Conservation (phyloP, 257 asterid species). For the Ballota nigra region DNA sequence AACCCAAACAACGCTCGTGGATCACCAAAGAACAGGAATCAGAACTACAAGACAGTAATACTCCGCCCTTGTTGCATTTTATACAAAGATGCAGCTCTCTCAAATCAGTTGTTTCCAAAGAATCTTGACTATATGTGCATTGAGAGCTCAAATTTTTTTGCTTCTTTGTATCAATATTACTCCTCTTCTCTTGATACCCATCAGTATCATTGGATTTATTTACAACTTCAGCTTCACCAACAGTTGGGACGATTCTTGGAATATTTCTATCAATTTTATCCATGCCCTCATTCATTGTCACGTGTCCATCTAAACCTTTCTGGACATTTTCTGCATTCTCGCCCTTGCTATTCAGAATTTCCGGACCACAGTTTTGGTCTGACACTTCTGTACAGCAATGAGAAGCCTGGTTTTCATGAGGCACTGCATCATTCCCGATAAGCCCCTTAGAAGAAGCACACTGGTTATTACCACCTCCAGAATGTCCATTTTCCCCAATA, state of each 20-base stretch:
- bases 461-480: conserved; percentile 13
- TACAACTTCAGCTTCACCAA: conserved; percentile 25
- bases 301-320: too few species aligned
- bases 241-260: background rate
- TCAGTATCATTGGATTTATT: conserved; percentile 34
- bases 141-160: conserved; percentile 50
- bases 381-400: background rate
- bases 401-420: background rate
- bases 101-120: background rate
- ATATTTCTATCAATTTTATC: conserved; percentile 4
- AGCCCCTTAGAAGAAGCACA: conserved; percentile 28
- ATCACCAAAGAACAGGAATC: conserved; percentile 48
- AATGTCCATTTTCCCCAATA: conserved; percentile 10
- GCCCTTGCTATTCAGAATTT: background rate
- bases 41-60: conserved; percentile 48
- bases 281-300: conserved; percentile 16
- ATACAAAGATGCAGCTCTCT: conserved; percentile 34
- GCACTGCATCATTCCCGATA: background rate
- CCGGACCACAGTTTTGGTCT: conserved; percentile 21
- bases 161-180: conserved; percentile 39
- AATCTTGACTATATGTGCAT: conserved; percentile 40
- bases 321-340: conserved; percentile 18
- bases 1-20: conserved; percentile 54
- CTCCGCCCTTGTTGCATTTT: conserved; percentile 50
- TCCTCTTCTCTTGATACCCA: conserved; percentile 43